phyloP scores from a whole-genome alignment of 306 rosid species.

The Senna tora region DNA sequence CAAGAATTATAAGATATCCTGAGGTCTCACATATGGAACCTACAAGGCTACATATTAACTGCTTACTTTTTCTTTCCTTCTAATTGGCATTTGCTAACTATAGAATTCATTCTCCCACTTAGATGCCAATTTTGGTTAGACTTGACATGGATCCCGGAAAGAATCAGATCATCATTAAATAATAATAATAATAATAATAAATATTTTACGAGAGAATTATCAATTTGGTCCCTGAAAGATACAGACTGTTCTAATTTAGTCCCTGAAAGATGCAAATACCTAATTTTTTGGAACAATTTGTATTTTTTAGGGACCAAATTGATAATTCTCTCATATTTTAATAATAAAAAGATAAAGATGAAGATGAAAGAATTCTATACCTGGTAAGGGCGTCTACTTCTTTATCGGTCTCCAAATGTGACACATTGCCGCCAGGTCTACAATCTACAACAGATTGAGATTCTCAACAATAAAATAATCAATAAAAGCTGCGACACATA shows the following conservation, averaged over 20 bases:
- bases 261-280: too few relatives aligned
- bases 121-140: conserved; percentile 1
- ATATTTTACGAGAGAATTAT: too few relatives aligned
- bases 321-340: too few relatives aligned
- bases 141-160: background rate
- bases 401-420: background rate
- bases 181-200: background rate
- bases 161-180: background rate
- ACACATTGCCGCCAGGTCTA: background rate
- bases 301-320: too few relatives aligned
- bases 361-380: background rate
- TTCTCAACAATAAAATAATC: background rate
- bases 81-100: background rate
- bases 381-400: background rate
- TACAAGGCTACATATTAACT: background rate
- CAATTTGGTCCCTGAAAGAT: too few relatives aligned
- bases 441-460: background rate
- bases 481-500: background rate
- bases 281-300: too few relatives aligned
- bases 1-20: background rate
- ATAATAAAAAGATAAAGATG: background rate
- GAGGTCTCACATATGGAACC: background rate
- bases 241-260: too few relatives aligned
- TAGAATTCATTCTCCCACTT: background rate
- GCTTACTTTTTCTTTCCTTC: background rate